Percentiles rank a stretch among this genome's conserved stretches.
phyloP scores from a whole-genome alignment of 176 grass and related monocot species.

The Olyra latifolia region DNA sequence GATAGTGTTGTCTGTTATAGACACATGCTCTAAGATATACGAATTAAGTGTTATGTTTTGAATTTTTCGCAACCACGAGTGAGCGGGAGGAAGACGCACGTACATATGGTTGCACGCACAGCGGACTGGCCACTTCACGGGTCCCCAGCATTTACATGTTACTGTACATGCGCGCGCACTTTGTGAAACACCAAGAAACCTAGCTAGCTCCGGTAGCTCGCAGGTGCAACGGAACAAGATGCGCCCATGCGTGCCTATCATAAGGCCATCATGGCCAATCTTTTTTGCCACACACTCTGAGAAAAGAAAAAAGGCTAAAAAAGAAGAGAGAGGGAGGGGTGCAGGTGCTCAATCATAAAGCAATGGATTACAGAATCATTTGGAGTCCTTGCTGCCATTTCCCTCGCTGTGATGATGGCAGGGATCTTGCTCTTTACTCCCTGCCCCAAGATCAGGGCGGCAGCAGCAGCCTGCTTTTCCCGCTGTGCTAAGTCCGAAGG shows the following conservation, averaged over 20 bases:
- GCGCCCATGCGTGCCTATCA: constrained; percentile 37
- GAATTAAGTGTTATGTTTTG: no score
- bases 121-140: neutral
- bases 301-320: constrained; percentile 9
- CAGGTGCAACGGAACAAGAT: neutral
- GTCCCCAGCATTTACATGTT: no score
- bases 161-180: neutral
- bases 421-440: constrained; percentile 53
- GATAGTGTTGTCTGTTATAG: no score
- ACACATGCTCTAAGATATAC: no score
- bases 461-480: no score
- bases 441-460: constrained; percentile 32
- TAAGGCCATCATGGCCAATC: constrained; percentile 45
- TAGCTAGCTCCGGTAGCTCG: no score
- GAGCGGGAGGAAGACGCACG: no score
- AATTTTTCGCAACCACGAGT: no score
- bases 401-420: constrained; percentile 30
- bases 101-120: no score
- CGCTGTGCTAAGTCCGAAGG: neutral
- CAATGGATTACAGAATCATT: constrained; percentile 68
- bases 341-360: constrained; percentile 56
- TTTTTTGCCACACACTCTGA: constrained; percentile 24
- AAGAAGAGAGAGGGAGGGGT: neutral
- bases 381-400: constrained; percentile 8
- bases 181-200: neutral